Percentiles rank a stretch among this genome's conserved stretches.
These are phyloP conservation scores for Phytophthora syringae DNA, from an alignment of 352 stramenopile species.

Conservation along the genomic window DNA sequence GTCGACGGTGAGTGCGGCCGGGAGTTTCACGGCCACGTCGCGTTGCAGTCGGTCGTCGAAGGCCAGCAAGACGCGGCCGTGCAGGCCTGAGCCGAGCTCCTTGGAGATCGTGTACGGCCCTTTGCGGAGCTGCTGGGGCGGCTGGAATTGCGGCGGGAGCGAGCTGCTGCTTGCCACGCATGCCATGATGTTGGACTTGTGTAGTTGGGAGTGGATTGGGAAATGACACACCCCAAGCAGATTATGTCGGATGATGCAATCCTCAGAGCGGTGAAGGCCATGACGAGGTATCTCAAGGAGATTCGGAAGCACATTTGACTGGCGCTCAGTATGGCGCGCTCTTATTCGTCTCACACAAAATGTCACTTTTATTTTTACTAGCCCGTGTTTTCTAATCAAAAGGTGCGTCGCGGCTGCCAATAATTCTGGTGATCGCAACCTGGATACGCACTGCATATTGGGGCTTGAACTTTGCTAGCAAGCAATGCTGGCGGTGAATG, in stretches of 20 bases:
- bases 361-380: constrained; percentile 9
- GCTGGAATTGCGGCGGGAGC: not conserved
- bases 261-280: constrained; percentile 30
- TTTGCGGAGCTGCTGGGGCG: constrained; percentile 20
- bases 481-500: constrained; percentile 17
- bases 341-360: constrained; percentile 9
- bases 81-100: constrained; percentile 67
- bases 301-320: constrained; percentile 25
- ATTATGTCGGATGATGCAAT: constrained; percentile 23
- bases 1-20: constrained; percentile 47
- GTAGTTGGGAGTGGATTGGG: constrained; percentile 9
- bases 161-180: constrained; percentile 25
- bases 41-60: constrained; percentile 51
- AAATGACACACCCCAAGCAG: constrained; percentile 13
- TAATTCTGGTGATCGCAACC: constrained; percentile 25
- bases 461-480: constrained; percentile 7
- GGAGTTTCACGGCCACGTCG: constrained; percentile 79
- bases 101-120: constrained; percentile 58
- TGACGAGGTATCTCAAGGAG: constrained; percentile 25
- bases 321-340: constrained; percentile 19
- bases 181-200: constrained; percentile 29
- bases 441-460: constrained; percentile 11
- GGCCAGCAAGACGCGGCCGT: constrained; percentile 70
- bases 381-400: not conserved
- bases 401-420: constrained; percentile 14